A percentile compares a stretch with the other conserved stretches of the same genome.
These are phyloP conservation scores for Wolfiporia cocos DNA, from an alignment of 1,284 basidiomycete species.

Conservation along the genomic window DNA sequence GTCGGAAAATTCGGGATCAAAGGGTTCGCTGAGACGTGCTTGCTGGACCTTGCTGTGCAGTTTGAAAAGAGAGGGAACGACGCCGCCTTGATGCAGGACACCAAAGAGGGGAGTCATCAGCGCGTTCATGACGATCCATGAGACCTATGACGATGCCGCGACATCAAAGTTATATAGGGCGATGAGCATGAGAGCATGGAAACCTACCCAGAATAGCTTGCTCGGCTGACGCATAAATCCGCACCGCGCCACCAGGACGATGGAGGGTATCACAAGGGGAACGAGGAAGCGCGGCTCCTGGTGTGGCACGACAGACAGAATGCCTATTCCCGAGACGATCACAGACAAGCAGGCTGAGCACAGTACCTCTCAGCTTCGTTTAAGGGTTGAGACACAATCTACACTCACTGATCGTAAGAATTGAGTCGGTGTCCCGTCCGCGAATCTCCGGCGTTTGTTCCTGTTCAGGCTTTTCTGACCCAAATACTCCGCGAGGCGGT, in stretches of 20 bases:
- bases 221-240: constrained; percentile 20
- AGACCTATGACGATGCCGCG: constrained; percentile 20
- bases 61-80: constrained; percentile 32
- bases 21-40: no score
- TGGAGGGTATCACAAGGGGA: constrained; percentile 29
- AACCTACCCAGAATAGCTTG: constrained; percentile 29
- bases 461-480: neutral
- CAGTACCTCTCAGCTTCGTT: neutral
- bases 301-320: constrained; percentile 33
- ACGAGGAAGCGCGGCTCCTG: constrained; percentile 37
- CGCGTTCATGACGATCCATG: constrained; percentile 28
- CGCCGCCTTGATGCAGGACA: constrained; percentile 34
- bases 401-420: constrained; percentile 1
- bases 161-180: neutral
- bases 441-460: neutral
- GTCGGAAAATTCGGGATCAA: neutral
- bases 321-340: constrained; percentile 22
- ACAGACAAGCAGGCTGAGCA: constrained; percentile 24
- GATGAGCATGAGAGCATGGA: neutral
- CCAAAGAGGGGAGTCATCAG: constrained; percentile 28
- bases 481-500: neutral
- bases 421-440: no score
- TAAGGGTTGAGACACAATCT: neutral
- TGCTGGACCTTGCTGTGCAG: constrained; percentile 20
- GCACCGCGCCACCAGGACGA: constrained; percentile 25